Conservation (phyloP, 352 stramenopile species). For the Pythium coloratum region DNA sequence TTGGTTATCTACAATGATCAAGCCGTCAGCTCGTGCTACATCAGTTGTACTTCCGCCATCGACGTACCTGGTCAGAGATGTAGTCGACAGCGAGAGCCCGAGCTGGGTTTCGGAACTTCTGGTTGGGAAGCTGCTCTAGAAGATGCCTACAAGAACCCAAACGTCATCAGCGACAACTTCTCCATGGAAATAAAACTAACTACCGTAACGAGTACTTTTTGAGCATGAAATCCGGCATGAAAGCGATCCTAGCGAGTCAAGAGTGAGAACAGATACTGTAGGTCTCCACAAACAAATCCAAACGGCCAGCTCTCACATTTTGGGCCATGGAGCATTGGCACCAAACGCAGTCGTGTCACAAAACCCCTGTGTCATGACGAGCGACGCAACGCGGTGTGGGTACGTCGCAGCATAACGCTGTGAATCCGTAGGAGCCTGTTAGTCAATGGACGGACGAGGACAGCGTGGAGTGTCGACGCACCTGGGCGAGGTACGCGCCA, state of each 20-base stretch:
- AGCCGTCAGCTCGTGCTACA: not conserved
- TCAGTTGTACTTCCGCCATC: no score
- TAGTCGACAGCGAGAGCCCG: constrained; percentile 54
- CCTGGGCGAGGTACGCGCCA: constrained; percentile 70
- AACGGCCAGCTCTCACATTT: constrained; percentile 36
- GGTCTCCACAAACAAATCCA: not conserved
- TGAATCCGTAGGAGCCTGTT: not conserved
- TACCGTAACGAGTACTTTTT: constrained; percentile 41
- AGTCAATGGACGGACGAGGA: not conserved
- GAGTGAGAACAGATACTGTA: not conserved
- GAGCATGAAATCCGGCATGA: constrained; percentile 74
- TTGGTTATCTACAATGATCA: constrained; percentile 23
- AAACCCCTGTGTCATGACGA: constrained; percentile 69
- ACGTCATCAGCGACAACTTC: not conserved
- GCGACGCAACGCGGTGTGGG: constrained; percentile 52
- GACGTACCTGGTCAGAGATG: constrained; percentile 61
- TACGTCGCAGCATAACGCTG: constrained; percentile 64
- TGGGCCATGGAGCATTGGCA: constrained; percentile 45
- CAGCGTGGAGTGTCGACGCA: constrained; percentile 11
- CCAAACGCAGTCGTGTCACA: constrained; percentile 50
- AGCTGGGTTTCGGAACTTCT: constrained; percentile 26
- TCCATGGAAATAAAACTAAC: not conserved
- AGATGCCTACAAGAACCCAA: constrained; percentile 38
- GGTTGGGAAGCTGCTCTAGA: constrained; percentile 50
- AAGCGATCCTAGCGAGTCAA: constrained; percentile 40